Evolutionary conservation across 495 filamentous ascomycete species (phyloP).

Genomic region (Xylaria cubensis): DNA sequence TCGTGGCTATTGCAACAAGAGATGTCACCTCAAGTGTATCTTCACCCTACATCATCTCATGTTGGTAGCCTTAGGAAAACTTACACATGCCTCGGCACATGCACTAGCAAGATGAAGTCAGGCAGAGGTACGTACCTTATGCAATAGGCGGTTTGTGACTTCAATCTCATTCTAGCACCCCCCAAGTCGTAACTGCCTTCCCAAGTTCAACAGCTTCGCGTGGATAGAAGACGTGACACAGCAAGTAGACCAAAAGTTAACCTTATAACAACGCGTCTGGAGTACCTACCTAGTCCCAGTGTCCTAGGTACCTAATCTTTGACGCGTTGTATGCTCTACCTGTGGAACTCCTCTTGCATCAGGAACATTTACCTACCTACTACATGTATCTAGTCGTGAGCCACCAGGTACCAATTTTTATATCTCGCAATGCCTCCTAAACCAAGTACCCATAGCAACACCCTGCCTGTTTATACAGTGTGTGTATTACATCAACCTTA

Average conservation of each 20-base stretch:
- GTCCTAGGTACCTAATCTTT: not conserved
- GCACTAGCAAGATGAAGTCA: not conserved
- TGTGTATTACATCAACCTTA: not conserved
- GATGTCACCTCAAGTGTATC: not conserved
- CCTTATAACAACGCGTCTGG: not conserved
- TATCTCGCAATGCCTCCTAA: not conserved
- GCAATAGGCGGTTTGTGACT: not conserved
- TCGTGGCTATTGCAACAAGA: not conserved
- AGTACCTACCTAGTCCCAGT: not conserved
- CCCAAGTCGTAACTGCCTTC: not conserved
- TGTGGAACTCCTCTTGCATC: no score
- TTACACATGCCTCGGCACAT: not conserved
- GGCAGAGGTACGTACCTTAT: not conserved
- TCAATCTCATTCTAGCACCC: not conserved
- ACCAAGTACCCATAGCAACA: not conserved
- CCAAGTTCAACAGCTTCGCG: not conserved
- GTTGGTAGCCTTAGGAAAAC: not conserved
- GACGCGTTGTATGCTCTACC: not conserved
- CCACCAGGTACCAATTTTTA: not conserved
- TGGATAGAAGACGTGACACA: not conserved
- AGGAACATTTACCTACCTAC: not conserved
- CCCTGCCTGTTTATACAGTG: not conserved
- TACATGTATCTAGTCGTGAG: not conserved
- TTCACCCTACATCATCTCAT: not conserved
- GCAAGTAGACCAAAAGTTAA: not conserved